These are phyloP conservation scores for Cornus controversa DNA, from an alignment of 148 eudicot genomes.

Conservation along the genomic window DNA sequence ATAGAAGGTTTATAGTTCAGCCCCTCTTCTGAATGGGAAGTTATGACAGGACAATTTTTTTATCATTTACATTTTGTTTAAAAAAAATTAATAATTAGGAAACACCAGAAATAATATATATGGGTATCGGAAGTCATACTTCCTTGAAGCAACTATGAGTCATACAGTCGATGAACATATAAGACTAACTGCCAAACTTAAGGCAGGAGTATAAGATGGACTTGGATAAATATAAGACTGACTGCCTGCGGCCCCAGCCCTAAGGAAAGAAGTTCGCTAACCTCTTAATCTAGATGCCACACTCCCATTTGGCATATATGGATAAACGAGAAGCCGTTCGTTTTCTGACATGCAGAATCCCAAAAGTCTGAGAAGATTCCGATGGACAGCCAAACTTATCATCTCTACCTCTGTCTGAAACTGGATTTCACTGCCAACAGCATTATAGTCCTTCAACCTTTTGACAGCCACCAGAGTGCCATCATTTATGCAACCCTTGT, in stretches of 20 bases:
- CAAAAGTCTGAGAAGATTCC: slow-evolving; percentile 78
- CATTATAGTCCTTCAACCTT: slow-evolving; percentile 73
- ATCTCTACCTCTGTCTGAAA: slow-evolving; percentile 91
- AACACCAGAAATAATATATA: neutral
- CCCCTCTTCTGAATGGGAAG: neutral
- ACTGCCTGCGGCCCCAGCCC: neutral
- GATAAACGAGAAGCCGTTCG: slow-evolving; percentile 86
- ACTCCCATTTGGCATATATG: slow-evolving; percentile 84
- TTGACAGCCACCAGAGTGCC: slow-evolving; percentile 86
- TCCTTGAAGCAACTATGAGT: neutral
- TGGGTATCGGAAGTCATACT: neutral
- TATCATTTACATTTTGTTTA: too few species aligned
- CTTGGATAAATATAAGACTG: too few species aligned
- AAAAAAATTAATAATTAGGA: neutral
- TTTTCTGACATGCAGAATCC: slow-evolving; percentile 83
- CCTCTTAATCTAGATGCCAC: slow-evolving; percentile 92
- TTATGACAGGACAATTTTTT: neutral
- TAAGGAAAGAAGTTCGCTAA: slow-evolving; percentile 15
- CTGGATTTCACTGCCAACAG: slow-evolving; percentile 74
- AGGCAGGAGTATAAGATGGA: neutral
- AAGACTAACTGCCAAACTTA: neutral
- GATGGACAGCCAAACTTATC: slow-evolving; percentile 83
- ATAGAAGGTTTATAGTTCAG: too few species aligned
- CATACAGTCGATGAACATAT: neutral
- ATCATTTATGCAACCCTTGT: slow-evolving; percentile 67